Conservation (phyloP, 345 rosid genomes). For the Moringa oleifera region DNA sequence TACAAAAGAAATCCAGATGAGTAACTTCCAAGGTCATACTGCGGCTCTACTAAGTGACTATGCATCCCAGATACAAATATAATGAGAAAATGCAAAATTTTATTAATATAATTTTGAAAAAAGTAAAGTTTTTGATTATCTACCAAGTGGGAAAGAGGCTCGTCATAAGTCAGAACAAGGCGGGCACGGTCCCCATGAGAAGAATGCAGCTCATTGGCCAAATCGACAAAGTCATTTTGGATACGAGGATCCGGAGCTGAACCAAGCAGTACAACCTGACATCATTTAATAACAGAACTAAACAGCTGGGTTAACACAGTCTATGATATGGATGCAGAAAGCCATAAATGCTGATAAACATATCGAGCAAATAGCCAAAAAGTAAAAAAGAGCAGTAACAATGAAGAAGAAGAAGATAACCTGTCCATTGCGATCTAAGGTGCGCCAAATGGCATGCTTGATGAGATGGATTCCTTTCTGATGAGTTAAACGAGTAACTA, state of each 20-base stretch:
- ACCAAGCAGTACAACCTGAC: conserved; percentile 85
- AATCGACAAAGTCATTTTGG: conserved; percentile 81
- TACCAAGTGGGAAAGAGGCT: conserved; percentile 97
- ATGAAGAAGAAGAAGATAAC: conserved; percentile 19
- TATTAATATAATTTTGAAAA: too few relatives aligned
- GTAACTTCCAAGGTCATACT: conserved; percentile 7
- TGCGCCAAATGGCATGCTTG: conserved; percentile 78
- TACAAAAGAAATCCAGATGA: background rate
- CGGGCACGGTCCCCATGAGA: conserved; percentile 60
- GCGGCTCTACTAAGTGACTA: background rate
- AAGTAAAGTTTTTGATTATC: conserved; percentile 10
- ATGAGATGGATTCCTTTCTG: conserved; percentile 96
- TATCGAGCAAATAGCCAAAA: background rate
- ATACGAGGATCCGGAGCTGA: conserved; percentile 97
- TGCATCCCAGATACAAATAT: background rate
- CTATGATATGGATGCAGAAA: background rate
- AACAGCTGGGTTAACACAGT: background rate
- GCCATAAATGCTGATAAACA: background rate
- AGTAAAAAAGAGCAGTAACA: background rate
- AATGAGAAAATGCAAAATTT: background rate
- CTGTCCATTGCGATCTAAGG: conserved; percentile 86
- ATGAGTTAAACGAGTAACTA: conserved; percentile 82
- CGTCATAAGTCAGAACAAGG: conserved; percentile 84
- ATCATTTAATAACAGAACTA: conserved; percentile 10
- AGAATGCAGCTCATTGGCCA: conserved; percentile 75